Percentiles rank a stretch among this genome's conserved stretches.
phyloP scores from a whole-genome alignment of 176 grass and related monocot species.

The Oropetium thomaeum region DNA sequence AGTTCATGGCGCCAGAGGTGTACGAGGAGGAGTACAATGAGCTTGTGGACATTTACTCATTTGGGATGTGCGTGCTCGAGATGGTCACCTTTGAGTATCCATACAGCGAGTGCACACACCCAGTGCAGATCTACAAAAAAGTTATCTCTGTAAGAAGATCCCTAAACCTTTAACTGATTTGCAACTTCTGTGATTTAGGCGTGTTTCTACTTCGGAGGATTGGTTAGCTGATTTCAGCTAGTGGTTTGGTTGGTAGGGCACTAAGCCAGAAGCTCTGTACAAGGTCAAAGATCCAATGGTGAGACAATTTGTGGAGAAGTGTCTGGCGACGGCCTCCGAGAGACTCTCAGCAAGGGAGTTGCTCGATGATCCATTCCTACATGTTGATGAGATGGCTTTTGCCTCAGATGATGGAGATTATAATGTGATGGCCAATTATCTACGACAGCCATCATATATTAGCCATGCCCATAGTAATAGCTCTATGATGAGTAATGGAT shows the following conservation, averaged over 20 bases:
- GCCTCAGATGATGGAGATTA: conserved; percentile 37
- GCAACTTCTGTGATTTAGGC: not conserved
- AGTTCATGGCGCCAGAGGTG: conserved; percentile 99
- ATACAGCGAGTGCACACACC: conserved; percentile 85
- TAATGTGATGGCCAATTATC: conserved; percentile 2
- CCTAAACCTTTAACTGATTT: not conserved
- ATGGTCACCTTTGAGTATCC: conserved; percentile 98
- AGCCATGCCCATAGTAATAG: conserved; percentile 48
- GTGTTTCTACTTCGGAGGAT: not conserved
- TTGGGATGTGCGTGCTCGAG: conserved; percentile 96
- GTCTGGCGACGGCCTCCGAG: conserved; percentile 49
- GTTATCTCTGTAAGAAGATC: conserved; percentile 76
- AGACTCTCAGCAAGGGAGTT: conserved; percentile 74
- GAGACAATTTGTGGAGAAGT: conserved; percentile 79
- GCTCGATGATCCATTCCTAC: conserved; percentile 77
- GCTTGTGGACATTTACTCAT: conserved; percentile 94
- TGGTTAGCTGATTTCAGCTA: conserved; percentile 35
- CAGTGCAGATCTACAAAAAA: conserved; percentile 96
- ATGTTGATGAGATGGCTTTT: conserved; percentile 32
- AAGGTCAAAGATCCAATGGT: conserved; percentile 66
- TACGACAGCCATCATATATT: conserved; percentile 35
- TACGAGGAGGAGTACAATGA: conserved; percentile 98
- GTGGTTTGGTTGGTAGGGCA: conserved; percentile 59
- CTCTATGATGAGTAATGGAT: conserved; percentile 44
- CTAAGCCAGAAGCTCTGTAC: conserved; percentile 79